Conservation (phyloP, 1,284 basidiomycete genomes). For the Trametes polyzona region DNA sequence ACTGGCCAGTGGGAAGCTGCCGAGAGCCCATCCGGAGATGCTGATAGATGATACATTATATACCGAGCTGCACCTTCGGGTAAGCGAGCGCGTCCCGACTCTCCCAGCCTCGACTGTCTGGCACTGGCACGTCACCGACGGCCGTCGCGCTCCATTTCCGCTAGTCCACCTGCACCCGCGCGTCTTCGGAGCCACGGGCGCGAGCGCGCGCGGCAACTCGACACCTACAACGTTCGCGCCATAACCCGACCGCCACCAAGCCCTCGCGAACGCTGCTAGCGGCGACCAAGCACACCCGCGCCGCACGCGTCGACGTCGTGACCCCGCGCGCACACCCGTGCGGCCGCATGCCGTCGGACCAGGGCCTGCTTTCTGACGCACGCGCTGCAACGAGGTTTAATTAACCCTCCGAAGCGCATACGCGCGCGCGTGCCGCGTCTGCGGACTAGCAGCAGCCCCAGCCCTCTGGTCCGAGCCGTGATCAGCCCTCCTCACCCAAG, state of each 20-base stretch:
- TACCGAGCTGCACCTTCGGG: slow-evolving; percentile 10
- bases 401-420: slow-evolving; percentile 18
- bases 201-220: too few species aligned
- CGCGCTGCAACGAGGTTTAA: slow-evolving; percentile 23
- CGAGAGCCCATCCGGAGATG: slow-evolving; percentile 7
- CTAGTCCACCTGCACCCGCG: background rate
- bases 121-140: background rate
- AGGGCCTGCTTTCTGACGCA: slow-evolving; percentile 16
- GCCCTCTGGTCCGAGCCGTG: background rate
- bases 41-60: slow-evolving; percentile 21
- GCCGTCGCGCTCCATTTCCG: background rate
- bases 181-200: background rate
- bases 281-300: background rate
- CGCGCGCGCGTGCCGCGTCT: slow-evolving; percentile 7
- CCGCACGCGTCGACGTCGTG: background rate
- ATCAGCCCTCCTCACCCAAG: background rate
- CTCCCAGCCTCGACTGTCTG: background rate
- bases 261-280: background rate
- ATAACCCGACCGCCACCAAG: background rate
- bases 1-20: background rate
- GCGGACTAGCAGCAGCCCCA: background rate
- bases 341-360: slow-evolving; percentile 13
- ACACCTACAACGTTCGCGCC: background rate
- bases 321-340: slow-evolving; percentile 2
- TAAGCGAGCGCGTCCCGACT: slow-evolving; percentile 12